Percentiles rank a stretch among this genome's conserved stretches.
phyloP scores from a whole-genome alignment of 805 yeast genomes.

The Ogataea trehaloabstinens region DNA sequence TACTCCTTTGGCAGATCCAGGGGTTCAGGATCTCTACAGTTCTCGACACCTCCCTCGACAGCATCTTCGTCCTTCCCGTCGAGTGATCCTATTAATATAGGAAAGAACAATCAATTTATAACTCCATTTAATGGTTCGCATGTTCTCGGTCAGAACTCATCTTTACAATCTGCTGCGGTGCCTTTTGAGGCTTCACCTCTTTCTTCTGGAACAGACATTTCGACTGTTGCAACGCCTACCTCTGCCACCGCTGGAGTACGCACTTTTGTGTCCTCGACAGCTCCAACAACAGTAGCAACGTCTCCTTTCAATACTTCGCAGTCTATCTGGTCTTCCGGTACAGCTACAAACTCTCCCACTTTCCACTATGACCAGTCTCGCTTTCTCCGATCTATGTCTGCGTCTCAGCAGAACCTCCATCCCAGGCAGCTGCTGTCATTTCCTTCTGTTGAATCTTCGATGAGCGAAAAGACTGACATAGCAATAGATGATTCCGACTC shows the following conservation, averaged over 20 bases:
- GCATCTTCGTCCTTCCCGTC: too few species aligned
- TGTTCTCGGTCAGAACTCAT: neutral
- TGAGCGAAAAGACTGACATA: conserved; percentile 3
- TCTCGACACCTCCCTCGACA: too few species aligned
- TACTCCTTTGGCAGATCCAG: conserved; percentile 7
- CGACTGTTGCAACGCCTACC: too few species aligned
- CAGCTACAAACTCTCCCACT: conserved; percentile 11
- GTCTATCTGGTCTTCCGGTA: conserved; percentile 22
- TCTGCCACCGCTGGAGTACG: neutral
- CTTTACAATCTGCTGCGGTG: neutral
- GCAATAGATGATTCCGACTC: conserved; percentile 34
- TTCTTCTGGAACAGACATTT: conserved; percentile 5
- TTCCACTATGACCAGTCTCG: conserved; percentile 10
- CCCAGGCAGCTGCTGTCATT: conserved; percentile 9
- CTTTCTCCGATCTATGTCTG: conserved; percentile 12
- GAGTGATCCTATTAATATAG: conserved; percentile 15
- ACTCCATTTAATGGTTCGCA: neutral
- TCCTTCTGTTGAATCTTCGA: neutral
- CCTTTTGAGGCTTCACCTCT: conserved; percentile 7
- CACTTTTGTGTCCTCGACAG: conserved; percentile 4
- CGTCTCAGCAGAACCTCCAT: conserved; percentile 11
- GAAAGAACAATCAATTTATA: conserved; percentile 3
- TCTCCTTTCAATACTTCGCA: conserved; percentile 24
- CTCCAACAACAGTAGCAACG: conserved; percentile 18
- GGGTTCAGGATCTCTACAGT: conserved; percentile 4